Evolutionary conservation across 2,329 filamentous ascomycete species (phyloP), one percentile per base, ranked within the genome.

Genomic region (Phialophora expanda): DNA sequence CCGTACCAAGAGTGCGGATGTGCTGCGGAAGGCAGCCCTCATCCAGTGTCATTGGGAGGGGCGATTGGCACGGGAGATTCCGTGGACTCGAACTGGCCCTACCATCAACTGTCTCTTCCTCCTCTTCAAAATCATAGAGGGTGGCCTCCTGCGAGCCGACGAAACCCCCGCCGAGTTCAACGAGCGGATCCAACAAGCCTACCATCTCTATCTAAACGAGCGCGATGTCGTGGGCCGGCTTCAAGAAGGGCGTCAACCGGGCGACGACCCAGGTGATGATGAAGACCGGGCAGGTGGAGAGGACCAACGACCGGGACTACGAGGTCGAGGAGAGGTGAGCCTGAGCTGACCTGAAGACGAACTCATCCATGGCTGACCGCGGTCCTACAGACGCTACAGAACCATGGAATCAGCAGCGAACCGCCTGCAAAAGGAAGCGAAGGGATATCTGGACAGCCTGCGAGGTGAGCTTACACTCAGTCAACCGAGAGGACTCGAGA

Each of bases 261-360:
- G 94, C 94, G 75, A 97, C 94, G 80, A 99, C 96, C 82, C 93
- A 97, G 89, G 94, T 98, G 69, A 97, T 99, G 92, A 98, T 99
- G 94, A 99, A 99, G 86, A 96, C 93, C 65, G 92, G 89, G 67
- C 95, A 98, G 83, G 96, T 99, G 74, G 95, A 99, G 81, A 94
- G 95, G 82, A 99, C 95, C 28, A 97, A 94, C 78, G 95, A 99
- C 82, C 92, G 96, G 73, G 95, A 98, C 78, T 99, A 98, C 79
- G 95, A 98, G 81, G 94, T 98, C 61, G 96, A 99, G 80, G 92
- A 96, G 80, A 89, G 91, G 90, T 93, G 78, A 50, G 78, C 53
- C 9, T 51, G 46, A 28, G 17, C 46, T 38, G 44, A 61, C 54
- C 26, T 58, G 30, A 56, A 24, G 44, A 14, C 14, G 11, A 54